A percentile compares a stretch with the other conserved stretches of the same genome.
Conservation (phyloP, 305 asterid species). For the Rubia balearica region DNA sequence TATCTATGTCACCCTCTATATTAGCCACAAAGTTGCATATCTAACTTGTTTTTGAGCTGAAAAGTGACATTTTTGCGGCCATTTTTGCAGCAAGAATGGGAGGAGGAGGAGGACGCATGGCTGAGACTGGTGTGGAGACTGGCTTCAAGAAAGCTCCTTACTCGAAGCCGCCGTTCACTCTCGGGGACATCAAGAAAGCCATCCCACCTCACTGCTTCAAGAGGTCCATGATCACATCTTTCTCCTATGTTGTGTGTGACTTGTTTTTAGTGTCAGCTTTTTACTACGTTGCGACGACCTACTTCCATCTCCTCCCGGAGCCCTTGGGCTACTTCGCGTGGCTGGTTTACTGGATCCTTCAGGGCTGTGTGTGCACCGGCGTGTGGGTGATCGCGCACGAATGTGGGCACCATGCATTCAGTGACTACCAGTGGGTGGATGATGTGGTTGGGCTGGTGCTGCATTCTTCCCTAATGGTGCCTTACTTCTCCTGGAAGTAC, state of each 20-base stretch:
- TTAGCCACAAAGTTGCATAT: background rate
- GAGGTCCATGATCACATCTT: constrained; percentile 63
- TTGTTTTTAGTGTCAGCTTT: constrained; percentile 39
- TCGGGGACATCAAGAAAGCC: constrained; percentile 68
- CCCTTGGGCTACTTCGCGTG: constrained; percentile 49
- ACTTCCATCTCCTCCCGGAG: constrained; percentile 47
- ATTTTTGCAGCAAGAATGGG: constrained; percentile 35
- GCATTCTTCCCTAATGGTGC: constrained; percentile 50
- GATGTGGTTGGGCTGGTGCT: constrained; percentile 63
- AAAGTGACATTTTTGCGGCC: background rate
- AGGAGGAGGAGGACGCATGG: constrained; percentile 50
- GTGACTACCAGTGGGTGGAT: constrained; percentile 68
- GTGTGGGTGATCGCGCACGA: constrained; percentile 85
- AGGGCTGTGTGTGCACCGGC: constrained; percentile 70
- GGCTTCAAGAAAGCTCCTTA: constrained; percentile 45
- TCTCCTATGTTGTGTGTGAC: constrained; percentile 57
- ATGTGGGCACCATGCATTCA: constrained; percentile 78
- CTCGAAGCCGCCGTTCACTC: constrained; percentile 66
- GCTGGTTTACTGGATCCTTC: constrained; percentile 60
- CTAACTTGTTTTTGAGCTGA: background rate
- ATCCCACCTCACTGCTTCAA: constrained; percentile 85
- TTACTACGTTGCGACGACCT: constrained; percentile 55
- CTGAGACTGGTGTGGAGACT: constrained; percentile 26
- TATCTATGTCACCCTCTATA: background rate
- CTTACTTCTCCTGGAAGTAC: constrained; percentile 70